These are phyloP conservation scores for Echria macrotheca DNA, from an alignment of 495 filamentous ascomycete genomes.

Conservation along the genomic window DNA sequence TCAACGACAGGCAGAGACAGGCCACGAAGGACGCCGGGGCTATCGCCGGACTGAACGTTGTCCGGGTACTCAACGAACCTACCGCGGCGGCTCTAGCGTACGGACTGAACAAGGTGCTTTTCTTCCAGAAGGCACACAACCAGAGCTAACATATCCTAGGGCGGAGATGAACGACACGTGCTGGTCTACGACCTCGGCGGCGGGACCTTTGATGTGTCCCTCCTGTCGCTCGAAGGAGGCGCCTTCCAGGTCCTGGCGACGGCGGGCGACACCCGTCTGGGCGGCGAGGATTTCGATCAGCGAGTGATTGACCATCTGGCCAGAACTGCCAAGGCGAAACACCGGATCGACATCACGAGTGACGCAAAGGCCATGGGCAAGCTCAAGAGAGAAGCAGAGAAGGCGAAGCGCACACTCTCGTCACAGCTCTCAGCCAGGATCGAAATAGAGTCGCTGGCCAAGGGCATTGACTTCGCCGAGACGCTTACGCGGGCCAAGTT, in stretches of 20 bases:
- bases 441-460: conserved; percentile 90
- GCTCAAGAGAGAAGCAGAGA: conserved; percentile 95
- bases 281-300: conserved; percentile 97
- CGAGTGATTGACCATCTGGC: conserved; percentile 87
- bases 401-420: conserved; percentile 95
- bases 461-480: conserved; percentile 91
- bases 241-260: conserved; percentile 92
- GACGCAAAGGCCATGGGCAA: conserved; percentile 96
- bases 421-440: conserved; percentile 90
- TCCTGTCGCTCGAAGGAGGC: conserved; percentile 85
- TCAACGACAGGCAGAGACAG: conserved; percentile 94
- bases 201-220: conserved; percentile 98
- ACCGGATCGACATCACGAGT: conserved; percentile 80
- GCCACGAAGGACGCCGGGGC: conserved; percentile 91
- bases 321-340: conserved; percentile 69
- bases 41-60: conserved; percentile 86
- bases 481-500: conserved; percentile 94
- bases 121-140: too few species aligned
- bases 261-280: conserved; percentile 94
- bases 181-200: conserved; percentile 96
- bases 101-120: conserved; percentile 65
- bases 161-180: conserved; percentile 61
- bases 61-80: conserved; percentile 90
- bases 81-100: conserved; percentile 81
- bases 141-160: too few species aligned